Percentiles rank a stretch among this genome's conserved stretches.
phyloP scores from a whole-genome alignment of 176 grass and related monocot genomes.

The Panicum miliaceum region DNA sequence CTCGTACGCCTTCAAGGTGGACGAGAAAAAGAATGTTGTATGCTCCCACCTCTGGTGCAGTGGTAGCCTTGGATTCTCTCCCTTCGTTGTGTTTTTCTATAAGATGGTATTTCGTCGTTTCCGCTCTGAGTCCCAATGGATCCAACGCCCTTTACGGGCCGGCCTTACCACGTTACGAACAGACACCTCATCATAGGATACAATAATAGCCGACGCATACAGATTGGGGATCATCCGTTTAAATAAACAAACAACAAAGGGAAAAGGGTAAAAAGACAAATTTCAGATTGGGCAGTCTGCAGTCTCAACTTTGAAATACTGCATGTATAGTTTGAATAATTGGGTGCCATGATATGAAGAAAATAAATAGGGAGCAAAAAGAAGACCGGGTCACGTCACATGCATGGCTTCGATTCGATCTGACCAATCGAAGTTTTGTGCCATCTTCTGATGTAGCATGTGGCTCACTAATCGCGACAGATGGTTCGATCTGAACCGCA shows the following conservation, averaged over 20 bases:
- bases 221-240: neutral
- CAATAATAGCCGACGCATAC: slow-evolving; percentile 8
- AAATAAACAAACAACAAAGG: neutral
- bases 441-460: slow-evolving; percentile 41
- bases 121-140: neutral
- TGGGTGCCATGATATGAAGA: neutral
- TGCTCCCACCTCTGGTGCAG: neutral
- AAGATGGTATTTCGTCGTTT: slow-evolving; percentile 10
- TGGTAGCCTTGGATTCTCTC: slow-evolving; percentile 37
- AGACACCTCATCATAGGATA: neutral
- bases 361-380: neutral
- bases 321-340: neutral
- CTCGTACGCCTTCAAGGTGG: neutral
- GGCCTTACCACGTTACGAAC: neutral
- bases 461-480: slow-evolving; percentile 19
- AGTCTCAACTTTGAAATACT: neutral
- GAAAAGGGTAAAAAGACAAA: neutral
- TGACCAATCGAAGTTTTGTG: slow-evolving; percentile 44
- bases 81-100: neutral
- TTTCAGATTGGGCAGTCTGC: neutral
- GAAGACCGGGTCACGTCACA: slow-evolving; percentile 30
- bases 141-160: too few species aligned
- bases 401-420: slow-evolving; percentile 34
- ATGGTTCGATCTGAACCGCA: slow-evolving; percentile 23
- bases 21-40: slow-evolving; percentile 14